Conservation (phyloP, 306 rosid genomes). For the Hylodesmum podocarpum region DNA sequence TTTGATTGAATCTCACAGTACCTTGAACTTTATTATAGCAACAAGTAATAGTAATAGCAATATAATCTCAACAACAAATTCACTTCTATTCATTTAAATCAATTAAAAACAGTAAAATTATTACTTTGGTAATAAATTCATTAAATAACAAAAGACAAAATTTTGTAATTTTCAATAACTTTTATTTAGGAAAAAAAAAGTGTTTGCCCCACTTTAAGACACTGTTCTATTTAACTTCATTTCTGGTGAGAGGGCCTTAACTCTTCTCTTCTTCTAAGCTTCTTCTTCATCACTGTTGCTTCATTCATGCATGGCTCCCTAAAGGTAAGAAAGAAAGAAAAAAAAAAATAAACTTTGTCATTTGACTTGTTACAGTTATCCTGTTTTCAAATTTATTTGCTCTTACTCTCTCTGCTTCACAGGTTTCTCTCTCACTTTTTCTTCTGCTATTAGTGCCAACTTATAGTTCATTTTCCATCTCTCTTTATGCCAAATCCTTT, state of each 20-base stretch:
- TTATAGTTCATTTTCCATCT: neutral
- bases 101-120: too few relatives aligned
- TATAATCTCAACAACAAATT: too few relatives aligned
- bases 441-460: neutral
- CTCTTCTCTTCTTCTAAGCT: neutral
- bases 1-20: too few relatives aligned
- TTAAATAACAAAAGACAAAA: too few relatives aligned
- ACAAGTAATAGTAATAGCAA: too few relatives aligned
- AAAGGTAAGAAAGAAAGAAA: neutral
- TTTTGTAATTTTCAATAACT: too few relatives aligned
- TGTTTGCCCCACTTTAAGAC: constrained; percentile 46
- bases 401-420: neutral
- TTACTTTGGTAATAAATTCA: too few relatives aligned
- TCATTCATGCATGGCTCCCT: constrained; percentile 32
- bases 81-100: too few relatives aligned
- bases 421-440: constrained; percentile 4
- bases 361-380: neutral
- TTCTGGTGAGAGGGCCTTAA: constrained; percentile 10
- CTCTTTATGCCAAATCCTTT: neutral
- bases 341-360: too few relatives aligned
- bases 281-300: neutral
- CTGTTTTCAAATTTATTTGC: neutral
- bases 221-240: constrained; percentile 35
- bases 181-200: too few relatives aligned
- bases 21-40: too few relatives aligned